A percentile compares a stretch with the other conserved stretches of the same genome.
Evolutionary conservation across 129 eudicot species (phyloP).

Genomic region (Helianthus annuus): HanXRQr2.0-SUNRISE NC_035448.2:7014873-7015372

Average conservation of each 20-base stretch:
- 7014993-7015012: no score
- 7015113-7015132: neutral
- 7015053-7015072: conserved; percentile 8
- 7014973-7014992: conserved; percentile 11
- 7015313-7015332: conserved; percentile 20
- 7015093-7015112: neutral
- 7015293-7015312: conserved; percentile 13
- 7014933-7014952: neutral
- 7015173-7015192: neutral
- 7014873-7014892: conserved; percentile 16
- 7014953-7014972: conserved; percentile 2
- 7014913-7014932: conserved; percentile 27
- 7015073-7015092: neutral
- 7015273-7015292: conserved; percentile 20
- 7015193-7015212: neutral
- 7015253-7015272: conserved; percentile 1
- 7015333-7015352: conserved; percentile 57
- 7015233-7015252: neutral
- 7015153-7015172: neutral
- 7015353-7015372: conserved; percentile 44
- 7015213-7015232: neutral
- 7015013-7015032: neutral
- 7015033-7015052: conserved; percentile 24
- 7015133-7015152: neutral
- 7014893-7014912: neutral